Base-by-base conservation (phyloP, 2,329 filamentous ascomycete genomes). In the Capronia americana region DNA sequence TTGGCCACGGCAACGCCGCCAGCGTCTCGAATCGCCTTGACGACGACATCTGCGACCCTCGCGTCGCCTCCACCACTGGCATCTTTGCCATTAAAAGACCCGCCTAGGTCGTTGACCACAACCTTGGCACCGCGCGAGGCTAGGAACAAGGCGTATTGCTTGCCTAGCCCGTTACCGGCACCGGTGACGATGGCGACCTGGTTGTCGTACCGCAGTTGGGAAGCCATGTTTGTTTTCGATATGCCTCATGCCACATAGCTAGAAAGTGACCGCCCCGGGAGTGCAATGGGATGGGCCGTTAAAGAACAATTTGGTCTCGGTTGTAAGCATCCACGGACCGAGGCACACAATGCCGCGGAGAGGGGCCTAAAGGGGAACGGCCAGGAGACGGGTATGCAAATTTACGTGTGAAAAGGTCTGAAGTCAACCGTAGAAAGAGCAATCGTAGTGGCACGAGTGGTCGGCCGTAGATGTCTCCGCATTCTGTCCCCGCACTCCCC, bases 1-100 rank as follows among this genome's bases (percentile, higher is more conserved):
- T 97, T 98, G 80, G 94, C 92, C 58, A 97, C 93, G 66, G 95
- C 95, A 80, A 97, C 95, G 79, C 95, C 95, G 78, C 95, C 95
- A 61, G 90, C 90, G 76, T 89, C 86, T 80, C 90, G 92, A 70
- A 83, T 83, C 72, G 83, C 79, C 8, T 81, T 75, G 59, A 83
- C 81, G 17, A 83, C 81, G 41, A 79, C 74, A 74, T 83, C 81
- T 53, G 81, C 81, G 63, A 81, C 97, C 93, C 77, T 87, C 89
- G 64, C 24, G n/a, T 64, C 53, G 41, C 63, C 93, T 87, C 92
- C 94, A 78, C 87, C 88, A 38, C 91, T 93, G 74, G 85, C 88
- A 67, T 93, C 93, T 82, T 97, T 93, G 74, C 94, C 94, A 80
- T 94, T 93, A 84, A 94, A 93, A 54, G 92, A 94, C 56, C 87